phyloP scores from a whole-genome alignment of 495 filamentous ascomycete genomes.

The Lepidopterella palustris region DNA sequence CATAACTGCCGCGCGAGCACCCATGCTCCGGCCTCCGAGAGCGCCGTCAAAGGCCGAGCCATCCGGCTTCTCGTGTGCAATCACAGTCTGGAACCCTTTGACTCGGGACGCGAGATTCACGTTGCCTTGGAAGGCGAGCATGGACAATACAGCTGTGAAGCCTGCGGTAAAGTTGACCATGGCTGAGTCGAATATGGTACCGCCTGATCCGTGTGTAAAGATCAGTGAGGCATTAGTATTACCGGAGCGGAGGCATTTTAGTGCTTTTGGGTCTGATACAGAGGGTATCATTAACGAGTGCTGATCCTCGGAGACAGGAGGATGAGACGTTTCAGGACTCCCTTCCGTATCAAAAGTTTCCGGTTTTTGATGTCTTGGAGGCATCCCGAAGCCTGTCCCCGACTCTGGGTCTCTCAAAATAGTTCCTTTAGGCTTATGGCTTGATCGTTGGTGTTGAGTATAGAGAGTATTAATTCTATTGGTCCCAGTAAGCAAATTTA shows the following conservation, averaged over 20 bases:
- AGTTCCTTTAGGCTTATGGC: too few species aligned
- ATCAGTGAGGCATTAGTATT: conserved; percentile 20
- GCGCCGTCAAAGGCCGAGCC: not conserved
- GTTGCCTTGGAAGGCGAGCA: conserved; percentile 36
- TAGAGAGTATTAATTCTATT: too few species aligned
- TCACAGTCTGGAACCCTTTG: conserved; percentile 30
- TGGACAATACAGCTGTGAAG: conserved; percentile 18
- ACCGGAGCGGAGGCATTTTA: conserved; percentile 8
- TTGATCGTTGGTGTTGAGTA: too few species aligned
- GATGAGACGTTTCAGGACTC: too few species aligned
- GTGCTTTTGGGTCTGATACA: not conserved
- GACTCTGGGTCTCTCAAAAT: too few species aligned
- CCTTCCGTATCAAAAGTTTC: too few species aligned
- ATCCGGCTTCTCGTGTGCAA: conserved; percentile 11
- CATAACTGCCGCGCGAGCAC: conserved; percentile 38
- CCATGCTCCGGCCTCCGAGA: conserved; percentile 40
- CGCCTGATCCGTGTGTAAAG: conserved; percentile 42
- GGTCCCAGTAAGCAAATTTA: too few species aligned
- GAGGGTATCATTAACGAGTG: too few species aligned
- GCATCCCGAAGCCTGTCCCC: too few species aligned
- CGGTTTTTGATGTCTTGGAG: too few species aligned
- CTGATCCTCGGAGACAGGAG: too few species aligned
- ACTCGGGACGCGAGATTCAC: conserved; percentile 37
- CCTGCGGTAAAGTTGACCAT: conserved; percentile 33
- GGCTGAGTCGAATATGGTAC: conserved; percentile 32